phyloP scores from a whole-genome alignment of 2,329 filamentous ascomycete species.

The Emydomyces testavorans region DNA sequence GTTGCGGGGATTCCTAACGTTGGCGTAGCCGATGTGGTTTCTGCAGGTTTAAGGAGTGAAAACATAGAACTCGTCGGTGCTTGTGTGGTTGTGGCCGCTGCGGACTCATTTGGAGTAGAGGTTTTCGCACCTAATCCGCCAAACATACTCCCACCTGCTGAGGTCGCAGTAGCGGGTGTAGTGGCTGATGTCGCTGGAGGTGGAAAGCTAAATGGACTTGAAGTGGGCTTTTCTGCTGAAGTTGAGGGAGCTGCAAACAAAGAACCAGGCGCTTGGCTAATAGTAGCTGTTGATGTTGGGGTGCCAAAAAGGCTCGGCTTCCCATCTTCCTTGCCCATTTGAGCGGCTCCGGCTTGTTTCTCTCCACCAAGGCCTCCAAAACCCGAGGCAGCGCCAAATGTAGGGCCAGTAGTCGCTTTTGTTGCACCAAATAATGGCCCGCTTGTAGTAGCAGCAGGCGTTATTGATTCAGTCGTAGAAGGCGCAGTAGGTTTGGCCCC shows the following conservation, averaged over 20 bases:
- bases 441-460: slow-evolving; percentile 22
- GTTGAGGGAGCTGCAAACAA: slow-evolving; percentile 11
- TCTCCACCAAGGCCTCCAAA: slow-evolving; percentile 8
- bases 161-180: slow-evolving; percentile 13
- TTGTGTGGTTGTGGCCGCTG: slow-evolving; percentile 10
- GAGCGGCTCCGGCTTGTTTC: slow-evolving; percentile 2
- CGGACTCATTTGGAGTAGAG: slow-evolving; percentile 2
- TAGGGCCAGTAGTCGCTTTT: not conserved
- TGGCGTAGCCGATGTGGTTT: slow-evolving; percentile 25
- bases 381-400: slow-evolving; percentile 1
- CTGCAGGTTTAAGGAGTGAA: slow-evolving; percentile 3
- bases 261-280: slow-evolving; percentile 13
- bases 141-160: slow-evolving; percentile 15
- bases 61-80: slow-evolving; percentile 3
- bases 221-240: slow-evolving; percentile 7
- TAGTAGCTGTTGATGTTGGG: slow-evolving; percentile 17
- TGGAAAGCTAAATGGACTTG: slow-evolving; percentile 2
- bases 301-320: slow-evolving; percentile 13
- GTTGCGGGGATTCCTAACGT: slow-evolving; percentile 26
- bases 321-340: slow-evolving; percentile 1
- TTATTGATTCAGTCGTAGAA: slow-evolving; percentile 23
- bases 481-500: not conserved
- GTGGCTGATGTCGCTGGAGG: slow-evolving; percentile 2
- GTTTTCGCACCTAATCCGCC: slow-evolving; percentile 2
- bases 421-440: slow-evolving; percentile 19